A percentile compares a stretch with the other conserved stretches of the same genome.
These are phyloP conservation scores for Komagataella mondaviorum DNA, from an alignment of 805 yeast species.

Conservation along the genomic window DNA sequence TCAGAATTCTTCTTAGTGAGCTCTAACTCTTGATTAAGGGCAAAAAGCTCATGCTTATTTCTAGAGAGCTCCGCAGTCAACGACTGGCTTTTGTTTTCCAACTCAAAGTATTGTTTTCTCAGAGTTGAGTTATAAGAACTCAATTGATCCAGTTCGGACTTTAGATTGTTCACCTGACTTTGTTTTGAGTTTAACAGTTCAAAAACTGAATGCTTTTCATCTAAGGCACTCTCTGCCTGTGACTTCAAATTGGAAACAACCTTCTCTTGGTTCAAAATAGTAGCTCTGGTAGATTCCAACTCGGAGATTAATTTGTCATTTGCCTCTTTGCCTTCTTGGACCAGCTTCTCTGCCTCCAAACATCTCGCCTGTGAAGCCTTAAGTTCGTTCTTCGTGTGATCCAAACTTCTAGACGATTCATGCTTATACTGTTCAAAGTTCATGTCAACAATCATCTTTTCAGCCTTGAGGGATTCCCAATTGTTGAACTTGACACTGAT, in stretches of 20 bases:
- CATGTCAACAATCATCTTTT: constrained; percentile 21
- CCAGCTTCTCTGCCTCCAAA: constrained; percentile 9
- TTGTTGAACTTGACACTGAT: constrained; percentile 19
- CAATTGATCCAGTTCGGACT: constrained; percentile 27
- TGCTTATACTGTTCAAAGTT: constrained; percentile 26
- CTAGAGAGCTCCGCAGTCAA: constrained; percentile 11
- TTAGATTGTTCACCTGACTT: constrained; percentile 18
- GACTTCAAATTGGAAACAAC: constrained; percentile 6
- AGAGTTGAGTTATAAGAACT: constrained; percentile 26
- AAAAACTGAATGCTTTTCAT: constrained; percentile 17
- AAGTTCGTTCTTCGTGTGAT: constrained; percentile 17
- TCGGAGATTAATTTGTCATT: constrained; percentile 6
- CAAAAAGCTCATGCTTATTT: constrained; percentile 13
- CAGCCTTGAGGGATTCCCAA: constrained; percentile 22
- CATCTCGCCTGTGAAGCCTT: constrained; percentile 11
- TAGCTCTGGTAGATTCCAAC: constrained; percentile 4
- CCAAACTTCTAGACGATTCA: constrained; percentile 17
- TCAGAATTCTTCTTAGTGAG: constrained; percentile 16
- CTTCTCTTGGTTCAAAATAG: constrained; percentile 2
- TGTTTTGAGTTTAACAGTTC: constrained; percentile 23
- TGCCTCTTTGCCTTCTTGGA: constrained; percentile 10
- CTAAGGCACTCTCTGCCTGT: background rate
- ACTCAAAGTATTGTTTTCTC: constrained; percentile 25
- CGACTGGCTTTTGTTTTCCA: constrained; percentile 9
- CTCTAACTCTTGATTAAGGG: constrained; percentile 15